phyloP scores from a whole-genome alignment of 768 basidiomycete genomes.

The Auricularia auricula-judae region DNA sequence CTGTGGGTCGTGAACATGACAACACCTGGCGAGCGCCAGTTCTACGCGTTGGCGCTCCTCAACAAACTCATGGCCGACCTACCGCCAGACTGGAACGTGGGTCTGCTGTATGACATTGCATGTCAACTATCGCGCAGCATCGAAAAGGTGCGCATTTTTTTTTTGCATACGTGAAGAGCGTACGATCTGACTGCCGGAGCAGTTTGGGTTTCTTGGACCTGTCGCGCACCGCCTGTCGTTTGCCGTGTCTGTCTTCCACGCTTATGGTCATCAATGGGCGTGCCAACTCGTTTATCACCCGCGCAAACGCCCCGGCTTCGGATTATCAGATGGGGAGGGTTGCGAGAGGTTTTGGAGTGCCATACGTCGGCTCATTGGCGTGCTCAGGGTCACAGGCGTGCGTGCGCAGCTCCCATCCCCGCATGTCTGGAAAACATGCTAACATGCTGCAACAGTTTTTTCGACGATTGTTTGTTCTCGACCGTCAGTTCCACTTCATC shows the following conservation, averaged over 20 bases:
- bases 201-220: slow-evolving; percentile 4
- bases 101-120: slow-evolving; percentile 24
- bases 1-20: slow-evolving; percentile 6
- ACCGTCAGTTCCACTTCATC: background rate
- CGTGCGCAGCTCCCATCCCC: no score
- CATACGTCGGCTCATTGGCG: background rate
- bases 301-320: background rate
- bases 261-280: slow-evolving; percentile 6
- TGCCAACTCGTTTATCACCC: slow-evolving; percentile 5
- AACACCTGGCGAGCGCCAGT: slow-evolving; percentile 5
- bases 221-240: slow-evolving; percentile 16
- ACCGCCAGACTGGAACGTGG: slow-evolving; percentile 17
- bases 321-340: slow-evolving; percentile 3
- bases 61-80: background rate
- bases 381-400: slow-evolving; percentile 4
- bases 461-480: background rate
- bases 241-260: slow-evolving; percentile 26
- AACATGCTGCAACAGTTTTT: no score
- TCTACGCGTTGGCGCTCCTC: slow-evolving; percentile 5
- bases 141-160: slow-evolving; percentile 4
- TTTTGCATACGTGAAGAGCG: background rate
- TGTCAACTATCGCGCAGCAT: no score
- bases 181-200: background rate
- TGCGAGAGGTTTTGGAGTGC: slow-evolving; percentile 8
- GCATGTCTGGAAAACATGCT: no score